Evolutionary conservation across 2,329 filamentous ascomycete genomes (phyloP).

Genomic region (Cyphellophora attinorum): DNA sequence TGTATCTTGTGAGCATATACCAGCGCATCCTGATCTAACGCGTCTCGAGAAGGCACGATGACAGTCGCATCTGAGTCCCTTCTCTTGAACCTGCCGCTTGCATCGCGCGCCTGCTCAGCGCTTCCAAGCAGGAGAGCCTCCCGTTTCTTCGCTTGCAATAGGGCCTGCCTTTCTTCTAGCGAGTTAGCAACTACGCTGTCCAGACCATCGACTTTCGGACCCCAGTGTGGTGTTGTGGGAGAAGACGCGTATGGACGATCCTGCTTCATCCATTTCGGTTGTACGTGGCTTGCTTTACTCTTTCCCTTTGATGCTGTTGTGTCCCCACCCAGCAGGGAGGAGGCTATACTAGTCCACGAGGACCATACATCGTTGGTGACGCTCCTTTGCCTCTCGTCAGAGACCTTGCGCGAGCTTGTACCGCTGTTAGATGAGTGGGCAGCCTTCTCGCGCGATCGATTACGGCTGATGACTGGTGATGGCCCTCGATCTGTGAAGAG

Average conservation of each 20-base stretch:
- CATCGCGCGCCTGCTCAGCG: conserved; percentile 26
- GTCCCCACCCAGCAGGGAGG: conserved; percentile 36
- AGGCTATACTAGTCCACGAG: conserved; percentile 39
- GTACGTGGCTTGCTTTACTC: conserved; percentile 9
- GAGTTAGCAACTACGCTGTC: conserved; percentile 21
- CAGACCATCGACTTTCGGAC: conserved; percentile 22
- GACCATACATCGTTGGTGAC: conserved; percentile 31
- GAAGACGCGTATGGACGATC: conserved; percentile 23
- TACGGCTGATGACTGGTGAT: conserved; percentile 25
- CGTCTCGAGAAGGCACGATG: conserved; percentile 20
- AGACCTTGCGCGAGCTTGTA: conserved; percentile 3
- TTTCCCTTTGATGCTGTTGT: conserved; percentile 21
- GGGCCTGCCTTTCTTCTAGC: conserved; percentile 33
- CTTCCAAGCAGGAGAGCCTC: conserved; percentile 35
- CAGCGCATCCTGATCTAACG: conserved; percentile 58
- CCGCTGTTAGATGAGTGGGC: conserved; percentile 3
- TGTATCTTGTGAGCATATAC: conserved; percentile 86
- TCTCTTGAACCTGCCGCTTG: conserved; percentile 32
- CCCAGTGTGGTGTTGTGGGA: conserved; percentile 25
- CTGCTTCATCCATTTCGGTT: conserved; percentile 14
- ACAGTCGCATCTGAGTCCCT: conserved; percentile 32
- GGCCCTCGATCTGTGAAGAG: conserved; percentile 28
- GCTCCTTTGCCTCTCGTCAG: conserved; percentile 3
- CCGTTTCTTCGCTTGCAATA: conserved; percentile 38
- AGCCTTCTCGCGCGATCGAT: conserved; percentile 9